Evolutionary conservation across 148 eudicot species (phyloP).

Genomic region (Arbutus unedo): DNA sequence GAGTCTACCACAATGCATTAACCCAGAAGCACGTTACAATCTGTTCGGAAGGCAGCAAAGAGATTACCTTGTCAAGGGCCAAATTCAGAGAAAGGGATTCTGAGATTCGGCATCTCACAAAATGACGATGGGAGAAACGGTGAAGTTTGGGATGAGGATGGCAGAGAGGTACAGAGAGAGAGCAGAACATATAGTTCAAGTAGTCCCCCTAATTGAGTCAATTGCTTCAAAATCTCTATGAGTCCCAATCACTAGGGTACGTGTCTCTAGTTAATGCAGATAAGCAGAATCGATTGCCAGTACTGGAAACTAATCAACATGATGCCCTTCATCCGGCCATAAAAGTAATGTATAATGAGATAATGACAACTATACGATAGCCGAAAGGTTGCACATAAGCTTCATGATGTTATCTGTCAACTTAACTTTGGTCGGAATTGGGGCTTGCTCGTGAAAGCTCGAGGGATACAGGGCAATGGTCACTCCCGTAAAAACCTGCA

Average conservation of each 20-base stretch:
- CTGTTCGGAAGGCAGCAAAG: neutral
- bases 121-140: neutral
- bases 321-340: neutral
- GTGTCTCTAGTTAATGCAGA: neutral
- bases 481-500: slow-evolving; percentile 94
- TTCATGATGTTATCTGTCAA: slow-evolving; percentile 2
- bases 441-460: slow-evolving; percentile 52
- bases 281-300: neutral
- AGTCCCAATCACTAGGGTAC: neutral
- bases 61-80: neutral
- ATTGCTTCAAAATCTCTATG: neutral
- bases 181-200: neutral
- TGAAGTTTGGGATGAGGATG: neutral
- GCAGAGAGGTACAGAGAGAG: neutral
- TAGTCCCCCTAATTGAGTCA: neutral
- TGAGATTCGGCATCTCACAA: neutral
- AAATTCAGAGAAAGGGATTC: neutral
- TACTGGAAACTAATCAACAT: neutral
- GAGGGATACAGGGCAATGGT: slow-evolving; percentile 90
- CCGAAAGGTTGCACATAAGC: neutral
- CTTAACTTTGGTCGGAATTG: slow-evolving; percentile 23
- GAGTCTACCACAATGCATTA: neutral
- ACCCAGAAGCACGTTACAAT: neutral
- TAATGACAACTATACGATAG: neutral
- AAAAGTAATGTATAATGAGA: neutral